Conservation (phyloP, 768 basidiomycete species). For the Suillus decipiens region DNA sequence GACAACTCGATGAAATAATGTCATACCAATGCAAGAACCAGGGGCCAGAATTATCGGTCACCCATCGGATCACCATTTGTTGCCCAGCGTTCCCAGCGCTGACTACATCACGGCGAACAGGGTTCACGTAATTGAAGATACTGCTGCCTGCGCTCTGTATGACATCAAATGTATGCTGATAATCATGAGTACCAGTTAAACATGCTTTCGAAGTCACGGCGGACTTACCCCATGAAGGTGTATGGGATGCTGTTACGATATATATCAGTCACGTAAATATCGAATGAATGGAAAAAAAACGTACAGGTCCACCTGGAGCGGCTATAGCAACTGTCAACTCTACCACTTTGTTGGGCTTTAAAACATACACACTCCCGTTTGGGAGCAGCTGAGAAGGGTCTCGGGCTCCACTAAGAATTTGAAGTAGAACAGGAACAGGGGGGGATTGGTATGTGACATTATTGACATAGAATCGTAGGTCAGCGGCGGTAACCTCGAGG, state of each 20-base stretch:
- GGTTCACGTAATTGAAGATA: constrained; percentile 50
- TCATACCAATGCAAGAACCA: constrained; percentile 30
- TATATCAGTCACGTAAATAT: neutral
- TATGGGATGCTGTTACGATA: constrained; percentile 38
- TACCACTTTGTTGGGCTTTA: constrained; percentile 30
- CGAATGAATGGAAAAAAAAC: neutral
- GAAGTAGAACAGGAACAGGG: constrained; percentile 43
- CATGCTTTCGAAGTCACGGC: neutral
- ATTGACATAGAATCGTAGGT: constrained; percentile 17
- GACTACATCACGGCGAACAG: constrained; percentile 51
- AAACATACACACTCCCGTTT: constrained; percentile 23
- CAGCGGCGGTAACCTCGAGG: constrained; percentile 13
- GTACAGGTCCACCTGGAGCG: constrained; percentile 10
- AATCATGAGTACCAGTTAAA: neutral
- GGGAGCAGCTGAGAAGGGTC: constrained; percentile 30
- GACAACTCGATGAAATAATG: neutral
- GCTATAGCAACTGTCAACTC: constrained; percentile 20
- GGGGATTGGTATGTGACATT: constrained; percentile 24
- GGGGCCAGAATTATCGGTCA: constrained; percentile 54
- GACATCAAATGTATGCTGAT: constrained; percentile 47
- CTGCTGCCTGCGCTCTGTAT: constrained; percentile 40
- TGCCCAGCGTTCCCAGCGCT: constrained; percentile 22
- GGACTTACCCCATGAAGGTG: constrained; percentile 44
- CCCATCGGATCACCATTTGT: constrained; percentile 45
- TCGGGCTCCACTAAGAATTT: constrained; percentile 43